A percentile compares a stretch with the other conserved stretches of the same genome.
These are phyloP conservation scores for Nemania diffusa DNA, from an alignment of 2,329 filamentous ascomycete species.

Conservation along the genomic window DNA sequence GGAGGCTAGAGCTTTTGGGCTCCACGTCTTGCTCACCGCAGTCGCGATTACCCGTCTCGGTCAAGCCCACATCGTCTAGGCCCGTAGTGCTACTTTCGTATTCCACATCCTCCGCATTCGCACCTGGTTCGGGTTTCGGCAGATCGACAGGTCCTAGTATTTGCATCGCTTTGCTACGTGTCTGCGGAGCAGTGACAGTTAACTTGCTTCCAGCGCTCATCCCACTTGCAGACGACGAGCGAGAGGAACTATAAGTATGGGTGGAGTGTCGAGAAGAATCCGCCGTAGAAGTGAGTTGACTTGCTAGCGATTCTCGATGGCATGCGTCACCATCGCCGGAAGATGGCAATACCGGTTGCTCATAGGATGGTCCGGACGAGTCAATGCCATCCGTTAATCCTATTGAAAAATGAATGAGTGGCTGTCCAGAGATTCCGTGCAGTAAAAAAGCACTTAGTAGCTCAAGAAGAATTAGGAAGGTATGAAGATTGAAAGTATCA, in stretches of 20 bases:
- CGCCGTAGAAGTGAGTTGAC: slow-evolving; percentile 34
- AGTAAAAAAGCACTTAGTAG: background rate
- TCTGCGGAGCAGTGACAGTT: slow-evolving; percentile 20
- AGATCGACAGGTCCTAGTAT: background rate
- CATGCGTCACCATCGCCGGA: slow-evolving; percentile 17
- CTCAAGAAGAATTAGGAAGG: background rate
- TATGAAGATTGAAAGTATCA: background rate
- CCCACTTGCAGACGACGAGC: slow-evolving; percentile 38
- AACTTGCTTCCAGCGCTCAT: slow-evolving; percentile 23
- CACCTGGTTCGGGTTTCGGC: background rate
- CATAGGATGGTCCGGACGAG: background rate
- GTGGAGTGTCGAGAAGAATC: slow-evolving; percentile 36
- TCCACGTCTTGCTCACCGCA: slow-evolving; percentile 2
- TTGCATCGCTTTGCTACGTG: background rate
- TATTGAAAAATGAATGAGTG: slow-evolving; percentile 19
- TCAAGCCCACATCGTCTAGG: background rate
- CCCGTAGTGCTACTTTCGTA: background rate
- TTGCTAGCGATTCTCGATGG: slow-evolving; percentile 34
- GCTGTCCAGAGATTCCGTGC: background rate
- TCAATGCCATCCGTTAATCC: background rate
- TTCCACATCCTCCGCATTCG: background rate
- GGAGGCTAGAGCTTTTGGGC: background rate
- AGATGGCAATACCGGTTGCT: slow-evolving; percentile 23
- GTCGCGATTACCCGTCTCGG: background rate
- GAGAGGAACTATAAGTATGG: slow-evolving; percentile 30